phyloP scores from a whole-genome alignment of 2,329 filamentous ascomycete genomes.

The Simplicillium sp. region DNA sequence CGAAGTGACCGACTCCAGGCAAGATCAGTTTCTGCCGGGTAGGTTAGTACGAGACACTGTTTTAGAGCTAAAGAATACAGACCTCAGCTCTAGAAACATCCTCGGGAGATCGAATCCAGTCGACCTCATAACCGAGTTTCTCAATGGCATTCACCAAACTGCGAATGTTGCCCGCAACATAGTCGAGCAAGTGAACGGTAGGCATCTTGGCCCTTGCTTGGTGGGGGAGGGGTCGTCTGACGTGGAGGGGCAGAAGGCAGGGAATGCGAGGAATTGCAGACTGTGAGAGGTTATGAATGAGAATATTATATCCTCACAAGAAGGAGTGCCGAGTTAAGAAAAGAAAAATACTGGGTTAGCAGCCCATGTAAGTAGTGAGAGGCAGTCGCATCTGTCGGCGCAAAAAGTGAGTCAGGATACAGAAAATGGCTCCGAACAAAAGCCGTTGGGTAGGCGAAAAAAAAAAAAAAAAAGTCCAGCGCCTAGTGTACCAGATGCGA shows the following conservation, averaged over 20 bases:
- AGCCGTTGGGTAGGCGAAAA: too few relatives aligned
- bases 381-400: too few relatives aligned
- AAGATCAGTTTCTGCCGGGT: conserved; percentile 75
- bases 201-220: conserved; percentile 45
- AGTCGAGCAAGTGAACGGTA: conserved; percentile 71
- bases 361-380: too few relatives aligned
- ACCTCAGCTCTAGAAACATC: conserved; percentile 83
- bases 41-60: background rate
- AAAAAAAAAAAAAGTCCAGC: too few relatives aligned
- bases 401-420: too few relatives aligned
- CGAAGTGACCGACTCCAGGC: conserved; percentile 94
- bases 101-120: conserved; percentile 80
- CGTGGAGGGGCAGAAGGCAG: conserved; percentile 3
- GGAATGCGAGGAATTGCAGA: background rate
- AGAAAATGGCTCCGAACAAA: too few relatives aligned
- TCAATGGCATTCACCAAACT: conserved; percentile 97
- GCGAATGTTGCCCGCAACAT: conserved; percentile 92
- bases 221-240: conserved; percentile 1
- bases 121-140: conserved; percentile 83
- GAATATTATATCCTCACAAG: too few relatives aligned
- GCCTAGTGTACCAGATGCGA: too few relatives aligned
- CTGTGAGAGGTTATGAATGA: background rate
- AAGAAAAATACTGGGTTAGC: too few relatives aligned
- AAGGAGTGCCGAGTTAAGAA: too few relatives aligned
- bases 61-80: conserved; percentile 17